Evolutionary conservation across 306 rosid genomes (phyloP).

Genomic region (Dryas drummondii): DNA sequence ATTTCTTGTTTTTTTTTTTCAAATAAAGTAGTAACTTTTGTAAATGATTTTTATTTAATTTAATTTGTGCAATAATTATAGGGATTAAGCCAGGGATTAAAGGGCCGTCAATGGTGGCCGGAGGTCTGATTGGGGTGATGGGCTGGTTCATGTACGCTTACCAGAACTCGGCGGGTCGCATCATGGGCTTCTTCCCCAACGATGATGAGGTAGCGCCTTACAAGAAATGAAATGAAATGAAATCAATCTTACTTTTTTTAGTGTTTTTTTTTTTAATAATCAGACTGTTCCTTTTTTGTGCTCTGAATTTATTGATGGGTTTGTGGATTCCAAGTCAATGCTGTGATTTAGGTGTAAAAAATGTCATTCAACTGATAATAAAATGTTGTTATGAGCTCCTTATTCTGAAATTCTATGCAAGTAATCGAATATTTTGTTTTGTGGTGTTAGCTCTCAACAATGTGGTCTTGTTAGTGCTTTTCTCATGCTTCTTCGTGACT

Average conservation of each 20-base stretch:
- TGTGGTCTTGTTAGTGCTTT: neutral
- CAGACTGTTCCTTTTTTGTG: neutral
- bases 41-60: no score
- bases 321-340: neutral
- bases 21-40: no score
- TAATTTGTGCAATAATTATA: no score
- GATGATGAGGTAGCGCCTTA: slow-evolving; percentile 80
- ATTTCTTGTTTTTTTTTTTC: no score
- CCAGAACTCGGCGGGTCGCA: slow-evolving; percentile 84
- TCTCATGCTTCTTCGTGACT: no score
- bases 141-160: slow-evolving; percentile 98
- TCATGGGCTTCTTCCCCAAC: slow-evolving; percentile 96
- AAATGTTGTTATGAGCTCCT: slow-evolving; percentile 2
- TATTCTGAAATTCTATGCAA: neutral
- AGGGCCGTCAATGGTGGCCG: slow-evolving; percentile 92
- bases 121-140: slow-evolving; percentile 84
- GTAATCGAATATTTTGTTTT: neutral
- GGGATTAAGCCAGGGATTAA: slow-evolving; percentile 88
- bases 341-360: neutral
- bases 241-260: neutral
- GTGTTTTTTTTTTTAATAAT: slow-evolving; percentile 17
- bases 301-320: neutral
- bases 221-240: slow-evolving; percentile 53
- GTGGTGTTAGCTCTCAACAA: neutral
- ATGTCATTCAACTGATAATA: neutral